Evolutionary conservation across 1,284 basidiomycete genomes (phyloP).

Genomic region (Sphagnurus paluster): DNA sequence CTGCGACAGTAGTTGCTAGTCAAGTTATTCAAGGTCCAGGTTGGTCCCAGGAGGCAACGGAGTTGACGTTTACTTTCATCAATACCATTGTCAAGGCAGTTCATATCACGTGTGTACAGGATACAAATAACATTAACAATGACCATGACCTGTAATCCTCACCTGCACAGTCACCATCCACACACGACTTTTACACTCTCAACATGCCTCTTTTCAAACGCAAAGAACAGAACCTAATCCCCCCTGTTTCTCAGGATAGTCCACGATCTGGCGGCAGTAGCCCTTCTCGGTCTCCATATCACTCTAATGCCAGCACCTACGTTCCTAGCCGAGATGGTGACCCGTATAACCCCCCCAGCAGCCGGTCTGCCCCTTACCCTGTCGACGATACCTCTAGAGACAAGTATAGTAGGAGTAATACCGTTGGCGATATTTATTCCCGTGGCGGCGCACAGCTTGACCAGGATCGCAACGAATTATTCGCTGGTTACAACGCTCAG

Average conservation of each 20-base stretch:
- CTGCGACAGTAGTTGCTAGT: too few relatives aligned
- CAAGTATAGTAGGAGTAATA: constrained; percentile 51
- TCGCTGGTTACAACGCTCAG: constrained; percentile 68
- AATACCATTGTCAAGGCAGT: background rate
- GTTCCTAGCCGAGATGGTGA: constrained; percentile 64
- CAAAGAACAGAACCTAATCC: constrained; percentile 71
- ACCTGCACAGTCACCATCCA: background rate
- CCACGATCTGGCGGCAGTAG: constrained; percentile 31
- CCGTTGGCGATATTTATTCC: constrained; percentile 62
- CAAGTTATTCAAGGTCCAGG: too few relatives aligned
- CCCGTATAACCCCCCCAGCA: constrained; percentile 21
- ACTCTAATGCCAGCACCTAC: constrained; percentile 62
- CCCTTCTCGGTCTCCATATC: constrained; percentile 45
- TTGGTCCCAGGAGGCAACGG: too few relatives aligned
- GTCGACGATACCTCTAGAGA: constrained; percentile 33
- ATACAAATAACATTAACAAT: too few relatives aligned
- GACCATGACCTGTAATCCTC: background rate
- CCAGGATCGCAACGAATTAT: constrained; percentile 73
- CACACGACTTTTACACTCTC: background rate
- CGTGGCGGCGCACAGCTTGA: constrained; percentile 59
- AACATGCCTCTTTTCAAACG: constrained; percentile 78
- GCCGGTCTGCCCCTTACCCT: constrained; percentile 26
- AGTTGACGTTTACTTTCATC: background rate
- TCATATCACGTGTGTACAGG: constrained; percentile 2
- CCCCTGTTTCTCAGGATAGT: constrained; percentile 47